Evolutionary conservation across 805 yeast species (phyloP), one percentile per base, ranked within the genome.

Genomic region (Yamadazyma phyllophila): DNA sequence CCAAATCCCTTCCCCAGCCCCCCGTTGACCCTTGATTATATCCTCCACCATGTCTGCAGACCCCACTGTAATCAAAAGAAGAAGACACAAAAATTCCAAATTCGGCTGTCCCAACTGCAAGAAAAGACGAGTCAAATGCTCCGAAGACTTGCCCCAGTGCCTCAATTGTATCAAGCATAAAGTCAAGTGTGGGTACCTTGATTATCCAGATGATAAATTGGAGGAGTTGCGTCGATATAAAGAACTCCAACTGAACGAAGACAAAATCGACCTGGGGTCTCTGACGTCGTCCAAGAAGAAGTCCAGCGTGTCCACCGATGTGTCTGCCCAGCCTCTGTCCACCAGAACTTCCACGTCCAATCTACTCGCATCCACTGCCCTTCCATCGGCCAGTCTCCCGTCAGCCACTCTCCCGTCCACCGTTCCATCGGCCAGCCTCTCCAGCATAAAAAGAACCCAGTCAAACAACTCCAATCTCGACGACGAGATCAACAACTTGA

Each of bases 41-140:
- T 6, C 24, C 24, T 4, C 24, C 24, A 33, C 6, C 3, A 20
- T 26, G 30, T 24, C 31, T 4, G 6, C 38, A 12, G 29, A n/a
- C 26, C 39, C 36, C 11, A 7, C 26, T 9, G 43, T 41, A 4
- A 35, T 42, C 5, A 57, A 53, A 37, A 51, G 67, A 40, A 47
- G 66, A 37, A 67, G 61, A 54, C 63, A 62, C 52, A 51, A 61
- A 62, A 58, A 72, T 62, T 49, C 63, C 59, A 60, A 71, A 43
- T 59, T 63, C 8, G 82, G 82, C 5, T 77, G 82, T 49, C 63
- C 70, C 15, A 73, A 75, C 27, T 77, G 81, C 59, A 76, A 76
- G 54, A 62, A 63, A 43, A 61, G 82, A 40, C 61, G 78, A 39
- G 80, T 77, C 49, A 77, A 77, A 56, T 77, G 82, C 49, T 53